phyloP scores from a whole-genome alignment of 345 rosid species.

The Cochlearia excelsa region DNA sequence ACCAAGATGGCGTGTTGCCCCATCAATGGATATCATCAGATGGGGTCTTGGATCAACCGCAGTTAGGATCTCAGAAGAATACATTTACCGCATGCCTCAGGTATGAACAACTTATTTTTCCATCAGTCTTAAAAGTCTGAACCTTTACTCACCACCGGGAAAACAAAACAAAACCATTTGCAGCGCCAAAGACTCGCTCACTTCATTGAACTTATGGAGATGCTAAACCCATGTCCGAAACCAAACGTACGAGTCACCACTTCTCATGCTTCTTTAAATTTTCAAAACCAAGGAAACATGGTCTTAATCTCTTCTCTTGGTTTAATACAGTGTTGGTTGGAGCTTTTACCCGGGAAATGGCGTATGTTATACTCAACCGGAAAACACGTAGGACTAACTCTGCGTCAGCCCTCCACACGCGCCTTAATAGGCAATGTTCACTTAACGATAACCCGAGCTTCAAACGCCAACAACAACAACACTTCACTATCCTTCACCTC shows the following conservation, averaged over 20 bases:
- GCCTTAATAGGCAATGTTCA: constrained; percentile 63
- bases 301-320: constrained; percentile 1
- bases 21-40: constrained; percentile 83
- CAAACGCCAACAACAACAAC: constrained; percentile 32
- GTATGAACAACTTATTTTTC: constrained; percentile 33
- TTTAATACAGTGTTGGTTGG: constrained; percentile 64
- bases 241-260: constrained; percentile 51
- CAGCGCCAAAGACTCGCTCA: constrained; percentile 82
- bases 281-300: background rate
- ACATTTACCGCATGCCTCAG: constrained; percentile 77
- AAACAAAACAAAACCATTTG: background rate
- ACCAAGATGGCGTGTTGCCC: constrained; percentile 89
- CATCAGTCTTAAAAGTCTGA: background rate
- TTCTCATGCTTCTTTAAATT: background rate
- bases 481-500: constrained; percentile 49
- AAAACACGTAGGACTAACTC: constrained; percentile 81
- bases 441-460: constrained; percentile 50
- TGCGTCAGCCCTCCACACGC: constrained; percentile 77
- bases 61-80: constrained; percentile 83
- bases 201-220: constrained; percentile 87
- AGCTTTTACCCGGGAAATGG: constrained; percentile 89
- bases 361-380: constrained; percentile 80
- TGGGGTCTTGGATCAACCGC: constrained; percentile 98
- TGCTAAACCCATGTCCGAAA: constrained; percentile 81
- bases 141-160: background rate